Evolutionary conservation across 257 asterid species (phyloP).

Genomic region (Nicotiana sylvestris): DNA sequence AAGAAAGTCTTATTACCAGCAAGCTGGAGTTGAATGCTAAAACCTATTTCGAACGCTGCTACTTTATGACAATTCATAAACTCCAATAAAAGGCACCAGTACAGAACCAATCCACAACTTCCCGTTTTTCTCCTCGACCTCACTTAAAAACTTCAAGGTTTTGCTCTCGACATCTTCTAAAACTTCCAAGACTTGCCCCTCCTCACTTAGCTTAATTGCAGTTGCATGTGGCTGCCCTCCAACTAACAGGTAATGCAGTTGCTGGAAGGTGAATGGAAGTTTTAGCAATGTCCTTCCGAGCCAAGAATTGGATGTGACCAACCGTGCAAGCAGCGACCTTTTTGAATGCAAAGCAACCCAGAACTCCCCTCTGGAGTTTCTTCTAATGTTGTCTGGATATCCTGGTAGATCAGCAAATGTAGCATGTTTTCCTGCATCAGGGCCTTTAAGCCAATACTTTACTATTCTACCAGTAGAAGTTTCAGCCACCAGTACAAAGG

Average conservation of each 20-base stretch:
- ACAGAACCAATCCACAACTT: slow-evolving; percentile 70
- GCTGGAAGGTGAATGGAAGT: slow-evolving; percentile 48
- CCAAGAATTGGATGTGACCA: slow-evolving; percentile 33
- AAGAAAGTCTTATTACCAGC: background rate
- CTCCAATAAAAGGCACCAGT: slow-evolving; percentile 52
- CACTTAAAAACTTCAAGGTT: slow-evolving; percentile 55
- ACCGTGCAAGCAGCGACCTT: slow-evolving; percentile 25
- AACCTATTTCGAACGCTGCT: background rate
- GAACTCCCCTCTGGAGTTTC: slow-evolving; percentile 52
- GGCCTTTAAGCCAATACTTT: slow-evolving; percentile 56
- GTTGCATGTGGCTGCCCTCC: slow-evolving; percentile 65
- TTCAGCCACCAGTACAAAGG: slow-evolving; percentile 18
- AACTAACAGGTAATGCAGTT: slow-evolving; percentile 50
- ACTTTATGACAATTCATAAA: slow-evolving; percentile 24
- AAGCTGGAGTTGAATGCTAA: background rate
- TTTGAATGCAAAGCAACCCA: slow-evolving; percentile 75
- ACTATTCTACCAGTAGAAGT: slow-evolving; percentile 28
- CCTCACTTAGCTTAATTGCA: slow-evolving; percentile 48
- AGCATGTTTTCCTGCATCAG: slow-evolving; percentile 42
- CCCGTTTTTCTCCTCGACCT: slow-evolving; percentile 65
- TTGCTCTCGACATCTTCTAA: slow-evolving; percentile 59
- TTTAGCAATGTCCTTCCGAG: slow-evolving; percentile 37
- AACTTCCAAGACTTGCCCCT: slow-evolving; percentile 49
- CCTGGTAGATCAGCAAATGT: slow-evolving; percentile 51
- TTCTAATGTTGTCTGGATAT: slow-evolving; percentile 65